Conservation (phyloP, 2,329 filamentous ascomycete species). For the Talaromyces sp. region DNA sequence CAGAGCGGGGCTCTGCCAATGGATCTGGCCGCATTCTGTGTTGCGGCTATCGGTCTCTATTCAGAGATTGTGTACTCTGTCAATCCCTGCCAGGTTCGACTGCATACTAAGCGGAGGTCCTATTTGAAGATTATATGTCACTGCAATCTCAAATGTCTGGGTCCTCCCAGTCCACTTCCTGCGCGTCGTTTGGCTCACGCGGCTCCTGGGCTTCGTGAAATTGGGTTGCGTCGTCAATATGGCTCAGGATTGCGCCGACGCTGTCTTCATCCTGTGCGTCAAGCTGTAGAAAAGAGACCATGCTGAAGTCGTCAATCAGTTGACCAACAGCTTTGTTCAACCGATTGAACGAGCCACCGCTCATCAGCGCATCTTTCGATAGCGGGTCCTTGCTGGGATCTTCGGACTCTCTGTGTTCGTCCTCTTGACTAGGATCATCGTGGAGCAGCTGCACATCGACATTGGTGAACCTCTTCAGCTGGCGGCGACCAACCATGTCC, state of each 20-base stretch:
- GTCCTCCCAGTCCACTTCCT: constrained; percentile 48
- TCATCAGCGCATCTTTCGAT: constrained; percentile 66
- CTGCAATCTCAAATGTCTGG: constrained; percentile 16
- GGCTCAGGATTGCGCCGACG: constrained; percentile 74
- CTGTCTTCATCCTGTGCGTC: constrained; percentile 91
- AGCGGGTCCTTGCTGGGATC: constrained; percentile 54
- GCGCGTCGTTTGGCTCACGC: constrained; percentile 66
- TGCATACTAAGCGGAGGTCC: neutral
- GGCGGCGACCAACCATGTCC: constrained; percentile 77
- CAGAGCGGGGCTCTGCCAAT: neutral
- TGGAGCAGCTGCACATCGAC: constrained; percentile 78
- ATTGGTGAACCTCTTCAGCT: constrained; percentile 83
- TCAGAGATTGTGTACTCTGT: neutral
- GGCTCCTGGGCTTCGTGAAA: constrained; percentile 92
- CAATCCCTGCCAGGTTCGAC: neutral
- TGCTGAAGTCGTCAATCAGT: constrained; percentile 94
- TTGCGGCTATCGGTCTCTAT: neutral
- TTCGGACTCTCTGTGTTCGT: constrained; percentile 35
- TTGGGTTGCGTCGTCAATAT: constrained; percentile 91
- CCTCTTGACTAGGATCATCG: constrained; percentile 40
- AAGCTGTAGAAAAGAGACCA: constrained; percentile 90
- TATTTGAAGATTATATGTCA: neutral
- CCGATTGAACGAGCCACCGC: constrained; percentile 71
- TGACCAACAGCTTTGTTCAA: constrained; percentile 84
- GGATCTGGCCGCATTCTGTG: neutral